These are phyloP conservation scores for Aspergillus bombycis DNA, from an alignment of 2,329 filamentous ascomycete genomes.

Conservation along the genomic window DNA sequence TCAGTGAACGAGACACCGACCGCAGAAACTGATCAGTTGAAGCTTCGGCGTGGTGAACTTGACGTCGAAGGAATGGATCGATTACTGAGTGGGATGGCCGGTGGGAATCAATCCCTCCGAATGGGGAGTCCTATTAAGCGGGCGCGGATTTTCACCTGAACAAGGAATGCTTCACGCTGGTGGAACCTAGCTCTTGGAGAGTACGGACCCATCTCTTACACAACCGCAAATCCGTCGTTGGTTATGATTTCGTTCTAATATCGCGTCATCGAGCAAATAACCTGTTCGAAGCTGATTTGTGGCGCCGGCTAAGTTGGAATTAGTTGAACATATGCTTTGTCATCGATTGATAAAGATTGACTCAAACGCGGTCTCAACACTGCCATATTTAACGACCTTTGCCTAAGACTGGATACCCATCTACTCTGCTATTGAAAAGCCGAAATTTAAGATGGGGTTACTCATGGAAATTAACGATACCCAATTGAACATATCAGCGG, in stretches of 20 bases:
- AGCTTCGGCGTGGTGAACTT: slow-evolving; percentile 47
- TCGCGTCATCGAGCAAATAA: background rate
- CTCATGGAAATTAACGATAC: slow-evolving; percentile 29
- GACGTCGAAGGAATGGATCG: slow-evolving; percentile 53
- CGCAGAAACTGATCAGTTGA: slow-evolving; percentile 43
- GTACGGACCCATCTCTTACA: background rate
- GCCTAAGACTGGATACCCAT: background rate
- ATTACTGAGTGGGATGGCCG: slow-evolving; percentile 48
- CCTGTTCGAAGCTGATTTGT: background rate
- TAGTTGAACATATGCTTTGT: background rate
- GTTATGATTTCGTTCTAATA: background rate
- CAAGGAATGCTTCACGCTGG: background rate
- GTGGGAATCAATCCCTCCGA: slow-evolving; percentile 31
- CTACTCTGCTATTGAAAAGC: background rate
- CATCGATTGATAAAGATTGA: background rate
- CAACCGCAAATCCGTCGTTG: background rate
- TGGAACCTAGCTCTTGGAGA: background rate
- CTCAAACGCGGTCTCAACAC: background rate
- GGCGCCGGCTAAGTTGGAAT: background rate
- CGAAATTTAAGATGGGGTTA: background rate
- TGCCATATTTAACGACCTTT: background rate
- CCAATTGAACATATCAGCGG: slow-evolving; percentile 19
- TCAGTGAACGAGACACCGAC: slow-evolving; percentile 22
- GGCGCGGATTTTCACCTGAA: slow-evolving; percentile 39
- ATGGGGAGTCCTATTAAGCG: slow-evolving; percentile 43